A percentile compares a stretch with the other conserved stretches of the same genome.
Conservation (phyloP, 2,329 filamentous ascomycete genomes). For the Blastomyces emzantsi region DNA sequence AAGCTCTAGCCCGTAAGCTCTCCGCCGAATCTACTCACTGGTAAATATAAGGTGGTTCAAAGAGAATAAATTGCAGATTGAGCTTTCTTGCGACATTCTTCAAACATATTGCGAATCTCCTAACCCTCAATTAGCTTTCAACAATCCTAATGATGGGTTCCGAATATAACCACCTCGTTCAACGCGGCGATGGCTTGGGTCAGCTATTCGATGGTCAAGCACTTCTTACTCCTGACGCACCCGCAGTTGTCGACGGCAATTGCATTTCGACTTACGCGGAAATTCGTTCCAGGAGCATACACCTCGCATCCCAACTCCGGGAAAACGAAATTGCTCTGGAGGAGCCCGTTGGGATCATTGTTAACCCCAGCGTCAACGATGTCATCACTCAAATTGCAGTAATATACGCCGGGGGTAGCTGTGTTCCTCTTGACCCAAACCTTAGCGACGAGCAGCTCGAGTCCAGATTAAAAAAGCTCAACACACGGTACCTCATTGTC, state of each 20-base stretch:
- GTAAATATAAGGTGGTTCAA: constrained; percentile 6
- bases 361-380: constrained; percentile 16
- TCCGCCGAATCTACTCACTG: background rate
- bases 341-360: constrained; percentile 20
- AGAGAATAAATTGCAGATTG: background rate
- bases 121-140: background rate
- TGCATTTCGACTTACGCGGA: constrained; percentile 13
- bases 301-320: constrained; percentile 9
- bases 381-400: constrained; percentile 20
- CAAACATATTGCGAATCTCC: constrained; percentile 1
- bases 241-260: constrained; percentile 13
- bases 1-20: background rate
- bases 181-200: constrained; percentile 13
- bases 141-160: background rate
- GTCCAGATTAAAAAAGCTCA: constrained; percentile 12
- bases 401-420: constrained; percentile 20
- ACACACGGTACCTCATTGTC: constrained; percentile 13
- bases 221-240: constrained; percentile 6
- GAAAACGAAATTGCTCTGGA: constrained; percentile 1
- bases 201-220: constrained; percentile 14
- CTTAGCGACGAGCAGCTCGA: constrained; percentile 18
- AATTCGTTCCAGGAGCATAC: constrained; percentile 11
- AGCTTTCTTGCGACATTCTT: background rate
- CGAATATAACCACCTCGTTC: constrained; percentile 5
- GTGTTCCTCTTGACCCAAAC: constrained; percentile 19